Evolutionary conservation across 768 basidiomycete species (phyloP).

Genomic region (Suillus subalutaceus): DNA sequence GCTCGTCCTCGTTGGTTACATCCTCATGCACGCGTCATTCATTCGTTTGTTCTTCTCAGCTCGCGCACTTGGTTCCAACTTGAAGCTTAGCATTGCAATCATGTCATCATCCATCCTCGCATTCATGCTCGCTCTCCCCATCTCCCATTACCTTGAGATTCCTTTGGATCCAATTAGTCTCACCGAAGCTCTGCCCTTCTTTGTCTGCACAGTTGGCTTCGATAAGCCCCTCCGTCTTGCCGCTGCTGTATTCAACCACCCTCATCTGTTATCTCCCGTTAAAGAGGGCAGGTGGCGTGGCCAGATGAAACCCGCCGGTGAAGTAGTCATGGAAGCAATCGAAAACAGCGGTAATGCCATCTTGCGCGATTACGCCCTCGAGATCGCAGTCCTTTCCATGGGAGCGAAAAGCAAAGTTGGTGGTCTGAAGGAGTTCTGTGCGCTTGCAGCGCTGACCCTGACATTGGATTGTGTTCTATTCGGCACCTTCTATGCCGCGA

Average conservation of each 20-base stretch:
- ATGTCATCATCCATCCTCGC: slow-evolving; percentile 80
- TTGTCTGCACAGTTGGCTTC: slow-evolving; percentile 97
- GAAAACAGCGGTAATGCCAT: slow-evolving; percentile 79
- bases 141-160: slow-evolving; percentile 76
- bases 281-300: slow-evolving; percentile 42
- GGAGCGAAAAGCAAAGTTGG: slow-evolving; percentile 88
- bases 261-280: slow-evolving; percentile 51
- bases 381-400: slow-evolving; percentile 85
- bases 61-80: slow-evolving; percentile 77
- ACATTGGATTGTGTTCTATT: slow-evolving; percentile 86
- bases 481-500: slow-evolving; percentile 86
- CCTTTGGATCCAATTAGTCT: slow-evolving; percentile 91
- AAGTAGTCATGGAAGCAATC: slow-evolving; percentile 85
- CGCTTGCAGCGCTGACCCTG: slow-evolving; percentile 88
- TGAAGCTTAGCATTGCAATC: slow-evolving; percentile 73
- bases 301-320: slow-evolving; percentile 74
- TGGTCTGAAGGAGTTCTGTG: slow-evolving; percentile 92
- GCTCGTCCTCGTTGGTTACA: slow-evolving; percentile 89
- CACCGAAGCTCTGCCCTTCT: slow-evolving; percentile 95
- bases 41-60: slow-evolving; percentile 88
- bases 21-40: slow-evolving; percentile 96
- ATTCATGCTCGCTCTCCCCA: slow-evolving; percentile 81
- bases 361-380: slow-evolving; percentile 90
- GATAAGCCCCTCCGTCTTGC: slow-evolving; percentile 96
- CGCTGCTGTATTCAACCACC: slow-evolving; percentile 85